Percentiles rank a stretch among this genome's conserved stretches.
Conservation (phyloP, 1,284 basidiomycete genomes). For the Mycena citricolor region DNA sequence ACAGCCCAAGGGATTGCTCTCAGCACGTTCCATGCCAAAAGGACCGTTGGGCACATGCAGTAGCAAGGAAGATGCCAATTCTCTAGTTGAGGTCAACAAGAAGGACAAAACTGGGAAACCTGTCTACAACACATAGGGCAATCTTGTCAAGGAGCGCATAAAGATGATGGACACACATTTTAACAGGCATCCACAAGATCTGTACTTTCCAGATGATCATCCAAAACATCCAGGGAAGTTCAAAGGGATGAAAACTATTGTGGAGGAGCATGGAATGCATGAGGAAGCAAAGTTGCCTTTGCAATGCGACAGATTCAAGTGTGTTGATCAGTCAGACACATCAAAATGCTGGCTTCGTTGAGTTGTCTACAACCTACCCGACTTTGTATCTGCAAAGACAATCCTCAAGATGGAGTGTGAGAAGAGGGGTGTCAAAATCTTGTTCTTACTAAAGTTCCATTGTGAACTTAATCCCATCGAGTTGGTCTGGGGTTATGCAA, state of each 20-base stretch:
- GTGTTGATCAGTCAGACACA: neutral
- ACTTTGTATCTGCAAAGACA: slow-evolving; percentile 21
- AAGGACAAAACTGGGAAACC: slow-evolving; percentile 6
- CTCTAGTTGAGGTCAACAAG: slow-evolving; percentile 8
- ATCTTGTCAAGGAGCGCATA: slow-evolving; percentile 3
- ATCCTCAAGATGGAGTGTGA: slow-evolving; percentile 14
- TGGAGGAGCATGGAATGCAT: slow-evolving; percentile 25
- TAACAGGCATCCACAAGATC: slow-evolving; percentile 27
- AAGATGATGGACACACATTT: slow-evolving; percentile 26
- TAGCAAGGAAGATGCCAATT: neutral
- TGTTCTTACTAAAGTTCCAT: slow-evolving; percentile 25
- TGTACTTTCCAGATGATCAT: slow-evolving; percentile 30
- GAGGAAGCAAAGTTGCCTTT: neutral
- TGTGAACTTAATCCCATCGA: slow-evolving; percentile 24
- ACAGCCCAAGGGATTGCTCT: slow-evolving; percentile 32
- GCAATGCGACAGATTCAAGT: slow-evolving; percentile 20
- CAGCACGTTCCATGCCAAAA: slow-evolving; percentile 28
- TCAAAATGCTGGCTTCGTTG: slow-evolving; percentile 4
- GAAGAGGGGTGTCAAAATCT: slow-evolving; percentile 2
- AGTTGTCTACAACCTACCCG: slow-evolving; percentile 24
- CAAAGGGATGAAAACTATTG: slow-evolving; percentile 32
- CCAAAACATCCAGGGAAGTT: slow-evolving; percentile 24
- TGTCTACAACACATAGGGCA: slow-evolving; percentile 8
- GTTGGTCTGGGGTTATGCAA: slow-evolving; percentile 19
- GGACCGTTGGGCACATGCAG: slow-evolving; percentile 5